Evolutionary conservation across 441 rosid genomes (phyloP).

Genomic region (Codiaeum variegatum): DNA sequence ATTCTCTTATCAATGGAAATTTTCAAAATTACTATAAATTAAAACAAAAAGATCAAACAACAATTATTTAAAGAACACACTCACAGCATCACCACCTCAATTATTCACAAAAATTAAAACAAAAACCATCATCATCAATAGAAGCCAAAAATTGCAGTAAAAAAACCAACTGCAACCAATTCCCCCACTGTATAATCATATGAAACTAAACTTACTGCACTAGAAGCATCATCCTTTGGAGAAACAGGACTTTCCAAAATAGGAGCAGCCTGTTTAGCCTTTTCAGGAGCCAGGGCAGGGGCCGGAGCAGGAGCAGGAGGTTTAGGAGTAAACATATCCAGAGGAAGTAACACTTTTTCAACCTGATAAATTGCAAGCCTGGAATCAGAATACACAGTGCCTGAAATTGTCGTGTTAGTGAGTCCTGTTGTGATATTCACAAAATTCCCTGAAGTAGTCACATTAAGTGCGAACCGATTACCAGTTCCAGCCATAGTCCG

Average conservation of each 20-base stretch:
- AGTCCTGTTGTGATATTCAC: slow-evolving; percentile 22
- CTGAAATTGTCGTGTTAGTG: slow-evolving; percentile 16
- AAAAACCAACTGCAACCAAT: slow-evolving; percentile 23
- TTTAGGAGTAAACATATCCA: slow-evolving; percentile 20
- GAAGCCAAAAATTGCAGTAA: slow-evolving; percentile 11
- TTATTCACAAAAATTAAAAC: background rate
- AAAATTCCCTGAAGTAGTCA: slow-evolving; percentile 16
- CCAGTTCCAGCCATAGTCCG: slow-evolving; percentile 67
- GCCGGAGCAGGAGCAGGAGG: slow-evolving; percentile 19
- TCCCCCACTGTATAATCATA: slow-evolving; percentile 6
- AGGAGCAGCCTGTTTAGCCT: slow-evolving; percentile 23
- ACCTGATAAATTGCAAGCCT: slow-evolving; percentile 20
- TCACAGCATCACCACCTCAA: background rate
- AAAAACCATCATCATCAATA: background rate
- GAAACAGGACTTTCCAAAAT: slow-evolving; percentile 29
- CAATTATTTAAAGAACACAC: background rate
- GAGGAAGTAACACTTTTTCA: slow-evolving; percentile 15
- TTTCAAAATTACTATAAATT: no score
- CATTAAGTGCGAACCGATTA: slow-evolving; percentile 17
- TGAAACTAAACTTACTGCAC: slow-evolving; percentile 23
- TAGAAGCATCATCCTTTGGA: slow-evolving; percentile 43
- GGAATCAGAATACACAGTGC: slow-evolving; percentile 16
- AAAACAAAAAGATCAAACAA: no score
- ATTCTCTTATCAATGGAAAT: no score
- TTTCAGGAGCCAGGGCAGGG: slow-evolving; percentile 37